Evolutionary conservation across 768 basidiomycete genomes (phyloP).

Genomic region (Leccinum variicolor): DNA sequence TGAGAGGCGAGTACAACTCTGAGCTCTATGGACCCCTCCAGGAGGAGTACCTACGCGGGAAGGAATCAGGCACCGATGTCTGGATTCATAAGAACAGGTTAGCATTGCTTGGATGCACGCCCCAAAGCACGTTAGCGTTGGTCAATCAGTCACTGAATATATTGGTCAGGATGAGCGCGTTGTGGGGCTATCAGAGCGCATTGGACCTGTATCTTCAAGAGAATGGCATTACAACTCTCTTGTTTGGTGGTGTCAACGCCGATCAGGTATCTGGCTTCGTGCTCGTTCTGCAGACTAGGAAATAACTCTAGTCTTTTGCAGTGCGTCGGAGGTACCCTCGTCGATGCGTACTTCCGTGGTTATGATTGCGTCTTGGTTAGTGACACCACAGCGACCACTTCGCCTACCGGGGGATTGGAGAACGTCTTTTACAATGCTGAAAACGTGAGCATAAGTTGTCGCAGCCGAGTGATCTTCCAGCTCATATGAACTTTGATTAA

Average conservation of each 20-base stretch:
- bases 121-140: not conserved
- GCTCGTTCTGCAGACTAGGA: not conserved
- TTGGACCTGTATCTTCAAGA: slow-evolving; percentile 62
- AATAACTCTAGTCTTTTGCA: slow-evolving; percentile 15
- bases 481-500: not conserved
- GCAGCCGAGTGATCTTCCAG: not conserved
- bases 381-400: slow-evolving; percentile 62
- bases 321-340: slow-evolving; percentile 64
- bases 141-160: not conserved
- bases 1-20: slow-evolving; percentile 57
- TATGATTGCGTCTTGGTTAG: slow-evolving; percentile 59
- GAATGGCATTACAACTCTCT: slow-evolving; percentile 56
- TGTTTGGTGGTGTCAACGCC: slow-evolving; percentile 65
- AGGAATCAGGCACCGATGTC: slow-evolving; percentile 54
- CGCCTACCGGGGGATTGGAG: slow-evolving; percentile 52
- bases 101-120: not conserved
- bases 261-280: slow-evolving; percentile 46
- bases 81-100: slow-evolving; percentile 75
- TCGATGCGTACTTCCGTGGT: slow-evolving; percentile 61
- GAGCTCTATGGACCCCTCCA: slow-evolving; percentile 65
- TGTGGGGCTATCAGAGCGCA: slow-evolving; percentile 64
- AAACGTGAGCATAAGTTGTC: slow-evolving; percentile 39
- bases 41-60: slow-evolving; percentile 48
- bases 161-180: slow-evolving; percentile 52
- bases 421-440: slow-evolving; percentile 57